These are phyloP conservation scores for Eimeria brunetti DNA, from an alignment of 169 alveolate species.

Conservation along the genomic window DNA sequence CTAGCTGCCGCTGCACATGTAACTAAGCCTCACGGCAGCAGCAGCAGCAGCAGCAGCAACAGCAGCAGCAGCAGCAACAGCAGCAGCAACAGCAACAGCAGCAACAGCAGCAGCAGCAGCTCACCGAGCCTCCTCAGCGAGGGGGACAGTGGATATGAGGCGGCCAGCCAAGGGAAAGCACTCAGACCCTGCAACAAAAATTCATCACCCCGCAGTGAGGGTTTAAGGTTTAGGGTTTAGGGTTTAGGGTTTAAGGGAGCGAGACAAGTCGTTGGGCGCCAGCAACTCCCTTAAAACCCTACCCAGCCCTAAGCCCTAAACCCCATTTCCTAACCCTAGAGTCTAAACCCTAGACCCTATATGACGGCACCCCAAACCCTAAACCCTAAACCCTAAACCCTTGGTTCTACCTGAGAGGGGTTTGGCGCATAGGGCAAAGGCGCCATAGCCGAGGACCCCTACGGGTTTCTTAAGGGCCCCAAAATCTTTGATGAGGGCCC, in stretches of 20 bases:
- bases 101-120: neutral
- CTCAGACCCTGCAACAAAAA: constrained; percentile 28
- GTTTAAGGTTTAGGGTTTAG: neutral
- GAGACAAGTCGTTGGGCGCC: neutral
- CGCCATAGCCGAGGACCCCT: constrained; percentile 75
- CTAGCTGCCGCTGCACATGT: neutral
- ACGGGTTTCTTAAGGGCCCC: constrained; percentile 35
- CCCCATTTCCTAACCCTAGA: neutral
- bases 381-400: constrained; percentile 29
- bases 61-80: neutral
- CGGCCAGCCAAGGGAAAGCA: constrained; percentile 43
- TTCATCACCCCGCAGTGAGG: neutral
- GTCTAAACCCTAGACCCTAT: neutral
- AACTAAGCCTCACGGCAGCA: neutral
- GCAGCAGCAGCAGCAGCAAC: neutral
- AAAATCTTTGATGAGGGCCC: constrained; percentile 11
- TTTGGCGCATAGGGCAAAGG: constrained; percentile 76
- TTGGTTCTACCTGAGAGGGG: constrained; percentile 27
- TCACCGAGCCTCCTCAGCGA: constrained; percentile 64
- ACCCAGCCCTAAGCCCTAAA: neutral
- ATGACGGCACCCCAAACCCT: constrained; percentile 4
- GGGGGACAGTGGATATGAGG: constrained; percentile 25
- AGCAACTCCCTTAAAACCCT: neutral
- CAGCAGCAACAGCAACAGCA: constrained; percentile 2
- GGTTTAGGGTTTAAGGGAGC: neutral